These are phyloP conservation scores for Salix viminalis DNA, from an alignment of 345 rosid species.

Conservation along the genomic window DNA sequence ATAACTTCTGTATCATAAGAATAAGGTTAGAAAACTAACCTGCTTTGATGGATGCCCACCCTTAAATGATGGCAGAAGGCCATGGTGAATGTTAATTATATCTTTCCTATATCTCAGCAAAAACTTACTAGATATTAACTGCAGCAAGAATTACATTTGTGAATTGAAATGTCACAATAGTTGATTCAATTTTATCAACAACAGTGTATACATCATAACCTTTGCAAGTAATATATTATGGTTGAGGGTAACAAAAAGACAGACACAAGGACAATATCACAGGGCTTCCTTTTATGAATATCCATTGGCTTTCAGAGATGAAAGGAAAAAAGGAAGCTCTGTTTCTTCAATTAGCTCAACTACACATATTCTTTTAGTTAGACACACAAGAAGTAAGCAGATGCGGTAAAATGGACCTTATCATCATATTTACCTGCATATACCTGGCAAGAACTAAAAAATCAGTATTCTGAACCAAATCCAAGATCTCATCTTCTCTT, in stretches of 20 bases:
- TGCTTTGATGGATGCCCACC: constrained; percentile 84
- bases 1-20: constrained; percentile 8
- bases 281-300: neutral
- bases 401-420: neutral
- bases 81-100: constrained; percentile 95
- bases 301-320: neutral
- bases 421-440: constrained; percentile 77
- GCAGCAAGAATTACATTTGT: constrained; percentile 17
- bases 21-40: constrained; percentile 39
- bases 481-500: constrained; percentile 74
- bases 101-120: constrained; percentile 77
- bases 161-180: neutral
- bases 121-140: constrained; percentile 70
- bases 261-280: neutral
- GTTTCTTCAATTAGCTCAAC: constrained; percentile 5
- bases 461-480: constrained; percentile 75
- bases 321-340: constrained; percentile 2
- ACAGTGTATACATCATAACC: neutral
- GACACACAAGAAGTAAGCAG: constrained; percentile 5
- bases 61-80: constrained; percentile 93
- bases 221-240: neutral
- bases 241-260: neutral
- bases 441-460: constrained; percentile 93
- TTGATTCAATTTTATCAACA: constrained; percentile 4
- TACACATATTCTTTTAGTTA: neutral